These are phyloP conservation scores for Aspergillus sp. DNA, from an alignment of 2,329 filamentous ascomycete genomes.

Conservation along the genomic window DNA sequence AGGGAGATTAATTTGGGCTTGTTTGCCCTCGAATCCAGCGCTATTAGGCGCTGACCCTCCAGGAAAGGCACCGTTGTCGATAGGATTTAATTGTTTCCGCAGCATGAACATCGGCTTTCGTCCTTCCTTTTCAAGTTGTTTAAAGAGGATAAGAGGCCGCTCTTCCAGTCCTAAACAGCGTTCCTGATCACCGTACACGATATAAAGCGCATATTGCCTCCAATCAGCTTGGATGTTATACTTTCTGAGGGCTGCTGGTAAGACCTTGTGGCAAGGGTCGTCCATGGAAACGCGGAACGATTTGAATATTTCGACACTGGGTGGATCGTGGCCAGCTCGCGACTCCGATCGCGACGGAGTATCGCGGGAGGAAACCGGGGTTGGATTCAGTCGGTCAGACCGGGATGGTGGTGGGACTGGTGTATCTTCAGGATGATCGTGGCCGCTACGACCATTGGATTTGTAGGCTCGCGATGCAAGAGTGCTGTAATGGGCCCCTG, in stretches of 20 bases:
- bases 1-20: conserved; percentile 26
- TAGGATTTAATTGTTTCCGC: conserved; percentile 55
- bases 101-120: conserved; percentile 99
- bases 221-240: conserved; percentile 98
- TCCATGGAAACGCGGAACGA: conserved; percentile 97
- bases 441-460: conserved; percentile 18
- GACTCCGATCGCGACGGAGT: conserved; percentile 27
- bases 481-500: conserved; percentile 33
- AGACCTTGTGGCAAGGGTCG: conserved; percentile 93
- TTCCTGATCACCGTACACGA: conserved; percentile 98
- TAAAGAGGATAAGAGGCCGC: conserved; percentile 91
- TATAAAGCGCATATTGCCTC: conserved; percentile 95
- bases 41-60: conserved; percentile 25
- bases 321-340: conserved; percentile 24
- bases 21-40: conserved; percentile 23
- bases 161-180: conserved; percentile 86
- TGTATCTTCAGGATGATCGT: conserved; percentile 36
- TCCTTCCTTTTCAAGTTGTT: conserved; percentile 92
- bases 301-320: conserved; percentile 89
- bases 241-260: conserved; percentile 91
- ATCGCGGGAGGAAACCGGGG: conserved; percentile 24
- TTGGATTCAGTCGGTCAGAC: conserved; percentile 27
- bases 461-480: conserved; percentile 39
- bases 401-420: conserved; percentile 19
- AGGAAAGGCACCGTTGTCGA: conserved; percentile 28